Conservation (phyloP, 2,329 filamentous ascomycete species). For the Coniochaeta sp. region DNA sequence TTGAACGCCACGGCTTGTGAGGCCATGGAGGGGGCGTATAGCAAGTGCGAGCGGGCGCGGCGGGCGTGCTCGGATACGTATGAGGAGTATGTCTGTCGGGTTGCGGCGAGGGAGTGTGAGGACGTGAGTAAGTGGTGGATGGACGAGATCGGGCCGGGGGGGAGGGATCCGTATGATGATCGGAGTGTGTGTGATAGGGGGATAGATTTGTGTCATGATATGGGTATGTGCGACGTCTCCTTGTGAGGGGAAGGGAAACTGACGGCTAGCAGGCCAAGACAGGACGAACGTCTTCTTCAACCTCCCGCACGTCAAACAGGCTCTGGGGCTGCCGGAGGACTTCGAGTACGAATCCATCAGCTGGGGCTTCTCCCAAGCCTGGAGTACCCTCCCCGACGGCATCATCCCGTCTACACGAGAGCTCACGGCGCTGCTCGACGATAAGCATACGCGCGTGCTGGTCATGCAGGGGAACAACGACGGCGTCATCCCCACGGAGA, state of each 20-base stretch:
- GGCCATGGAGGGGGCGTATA: slow-evolving; percentile 1
- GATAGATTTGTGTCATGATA: not conserved
- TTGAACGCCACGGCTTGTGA: slow-evolving; percentile 7
- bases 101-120: not conserved
- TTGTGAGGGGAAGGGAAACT: not conserved
- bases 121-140: not conserved
- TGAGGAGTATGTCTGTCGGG: not conserved
- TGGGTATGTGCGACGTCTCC: not conserved
- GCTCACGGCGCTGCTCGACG: slow-evolving; percentile 5
- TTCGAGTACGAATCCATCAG: not conserved
- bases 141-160: not conserved
- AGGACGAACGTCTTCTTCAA: not conserved
- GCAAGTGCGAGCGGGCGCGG: not conserved
- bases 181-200: not conserved
- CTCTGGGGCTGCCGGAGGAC: not conserved
- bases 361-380: not conserved
- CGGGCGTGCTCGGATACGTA: not conserved
- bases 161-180: slow-evolving; percentile 6
- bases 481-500: not conserved
- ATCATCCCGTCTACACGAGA: slow-evolving; percentile 1
- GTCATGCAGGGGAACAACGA: slow-evolving; percentile 9
- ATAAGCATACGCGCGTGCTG: slow-evolving; percentile 1
- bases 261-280: not conserved
- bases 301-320: not conserved
- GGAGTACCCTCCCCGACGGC: not conserved